phyloP scores from a whole-genome alignment of 352 stramenopile species.

The Phytophthora sansomeana region DNA sequence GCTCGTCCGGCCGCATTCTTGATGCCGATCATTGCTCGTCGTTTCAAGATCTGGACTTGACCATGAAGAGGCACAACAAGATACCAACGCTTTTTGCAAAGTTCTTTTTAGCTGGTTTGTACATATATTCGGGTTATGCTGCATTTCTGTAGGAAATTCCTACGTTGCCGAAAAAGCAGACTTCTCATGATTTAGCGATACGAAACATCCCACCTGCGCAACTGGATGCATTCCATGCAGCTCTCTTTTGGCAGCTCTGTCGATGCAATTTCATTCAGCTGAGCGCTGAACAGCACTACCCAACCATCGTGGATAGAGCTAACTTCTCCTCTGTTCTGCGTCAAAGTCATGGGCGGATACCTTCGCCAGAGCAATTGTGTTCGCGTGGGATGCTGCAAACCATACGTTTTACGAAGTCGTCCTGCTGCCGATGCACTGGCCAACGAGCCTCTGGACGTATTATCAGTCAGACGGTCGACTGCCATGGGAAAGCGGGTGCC shows the following conservation, averaged over 20 bases:
- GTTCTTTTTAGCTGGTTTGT: too few relatives aligned
- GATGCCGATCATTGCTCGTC: conserved; percentile 22
- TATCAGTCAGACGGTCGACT: conserved; percentile 7
- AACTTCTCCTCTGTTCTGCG: conserved; percentile 13
- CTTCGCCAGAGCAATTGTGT: not conserved
- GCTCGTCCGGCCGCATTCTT: conserved; percentile 44
- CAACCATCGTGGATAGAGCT: not conserved
- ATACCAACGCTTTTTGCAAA: too few relatives aligned
- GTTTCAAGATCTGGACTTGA: conserved; percentile 18
- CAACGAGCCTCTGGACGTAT: not conserved
- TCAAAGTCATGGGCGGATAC: conserved; percentile 10
- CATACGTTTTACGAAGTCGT: conserved; percentile 2
- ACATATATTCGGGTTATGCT: too few relatives aligned
- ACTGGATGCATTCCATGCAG: too few relatives aligned
- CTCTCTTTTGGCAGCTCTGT: too few relatives aligned
- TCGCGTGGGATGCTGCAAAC: conserved; percentile 3
- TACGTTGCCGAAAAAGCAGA: too few relatives aligned
- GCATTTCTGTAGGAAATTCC: too few relatives aligned
- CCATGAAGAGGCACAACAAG: conserved; percentile 16
- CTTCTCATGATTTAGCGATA: too few relatives aligned
- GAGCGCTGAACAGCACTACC: not conserved
- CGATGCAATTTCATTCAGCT: not conserved
- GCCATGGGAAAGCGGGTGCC: not conserved
- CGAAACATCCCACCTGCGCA: too few relatives aligned
- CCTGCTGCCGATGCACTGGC: not conserved